Base-by-base conservation (phyloP, 2,329 filamentous ascomycete species). In the Calonectria leucothoes region DNA sequence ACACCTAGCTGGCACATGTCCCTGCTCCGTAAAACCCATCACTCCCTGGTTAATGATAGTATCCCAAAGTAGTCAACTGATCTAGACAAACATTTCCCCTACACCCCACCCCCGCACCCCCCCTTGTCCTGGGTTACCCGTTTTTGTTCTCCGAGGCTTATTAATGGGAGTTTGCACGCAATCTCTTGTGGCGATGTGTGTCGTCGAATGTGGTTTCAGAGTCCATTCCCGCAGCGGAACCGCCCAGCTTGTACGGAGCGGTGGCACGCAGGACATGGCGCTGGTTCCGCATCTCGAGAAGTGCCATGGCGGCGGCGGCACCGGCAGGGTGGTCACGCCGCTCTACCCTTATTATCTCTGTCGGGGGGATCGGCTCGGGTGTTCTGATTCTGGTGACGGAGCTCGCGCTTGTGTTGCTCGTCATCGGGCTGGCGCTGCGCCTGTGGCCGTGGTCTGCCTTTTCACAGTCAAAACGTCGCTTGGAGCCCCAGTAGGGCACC, bases 161-260 rank as follows among this genome's bases (percentile, higher is more conserved):
- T 48, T 57, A 81, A 52, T 72, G 67, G 23, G 75, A 77, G 59
- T 69, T 71, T 10, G 76, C 71, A 48, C 79, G 72, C 29, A 75
- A 68, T 74, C 79, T 76, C 73, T 81, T 81, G 51, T 55, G 76
- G 15, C 78, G 76, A 63, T 79, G 79, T 23, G 55, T 59, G n/a
- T 78, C 74, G 6, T 55, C 35, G 7, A 65, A 10, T 1, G 11
- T 33, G 7, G 51, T 23, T 37, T 67, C 51, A 23, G 69, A 23
- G n/a, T 20, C 23, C 15, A 37, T 15, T n/a, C 39, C 29, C 20
- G 31, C 35, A 12, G 57, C 15, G 27, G 27, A 23, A 8, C 15
- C 29, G 4, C 29, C n/a, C 10, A 71, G 45, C 23, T 52, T 61
- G 20, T 27, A 63, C 8, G 25, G 49, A 20, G 33, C 12, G 2